Base-by-base conservation (phyloP, 2,329 filamentous ascomycete species). In the Diplodia corticola region DNA sequence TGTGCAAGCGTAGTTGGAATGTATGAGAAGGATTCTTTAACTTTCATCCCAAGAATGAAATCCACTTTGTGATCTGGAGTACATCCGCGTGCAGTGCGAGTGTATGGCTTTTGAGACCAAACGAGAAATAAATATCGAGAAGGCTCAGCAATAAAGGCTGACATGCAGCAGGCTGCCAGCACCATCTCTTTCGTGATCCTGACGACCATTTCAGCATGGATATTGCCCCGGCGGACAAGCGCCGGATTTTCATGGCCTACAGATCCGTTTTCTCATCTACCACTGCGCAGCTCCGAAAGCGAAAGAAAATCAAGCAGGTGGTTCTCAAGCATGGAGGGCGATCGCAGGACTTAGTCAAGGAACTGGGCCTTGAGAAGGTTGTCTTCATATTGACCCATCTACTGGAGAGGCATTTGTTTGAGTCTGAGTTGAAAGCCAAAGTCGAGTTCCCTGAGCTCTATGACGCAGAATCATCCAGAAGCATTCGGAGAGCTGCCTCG, bases 391-490 rank as follows among this genome's bases (percentile, higher is more conserved):
- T 65, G 46, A 65, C 13, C 17, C 6, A 46, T 37, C 33, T 65
- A 20, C 46, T 65, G 44, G 63, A 57, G 24, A 53, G 37, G 26
- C 15, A 33, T 40, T n/a, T 65, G n/a, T 78, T 79, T 66, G 69
- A 75, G 64, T 77, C 74, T 1, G 73, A 78, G 30, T 51, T 71
- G 7, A 70, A 72, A 28, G 77, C 76, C 46, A 77, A 74, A 65
- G 69, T 73, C 53, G 71, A 73, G 60, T 79, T 79, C 67, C 76
- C 77, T 5, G 73, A 74, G 24, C 71, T 77, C 10, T 78, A 76
- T 44, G 68, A 67, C 20, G 69, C 70, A 6, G 72, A 71, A 9
- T 70, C 71, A 5, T 66, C 68, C 5, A 70, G 70, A 46, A 71
- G 73, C 54, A 68, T 70, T 12, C 70, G 74, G 37, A 72, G 72